These are phyloP conservation scores for Tagetes erecta DNA, from an alignment of 129 eudicot species.

Conservation along the genomic window DNA sequence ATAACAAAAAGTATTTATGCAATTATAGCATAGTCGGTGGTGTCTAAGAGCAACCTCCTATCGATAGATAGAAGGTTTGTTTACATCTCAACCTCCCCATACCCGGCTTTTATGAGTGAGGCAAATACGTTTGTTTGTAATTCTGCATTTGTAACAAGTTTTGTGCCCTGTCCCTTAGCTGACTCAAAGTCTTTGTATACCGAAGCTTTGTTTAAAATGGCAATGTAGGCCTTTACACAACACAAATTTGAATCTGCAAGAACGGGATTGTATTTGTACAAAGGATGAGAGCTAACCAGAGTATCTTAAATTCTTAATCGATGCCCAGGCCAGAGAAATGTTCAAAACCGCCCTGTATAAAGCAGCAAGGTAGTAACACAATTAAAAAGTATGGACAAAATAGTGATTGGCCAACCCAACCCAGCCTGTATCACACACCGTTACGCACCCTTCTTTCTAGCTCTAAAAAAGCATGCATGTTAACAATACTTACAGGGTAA, in stretches of 20 bases:
- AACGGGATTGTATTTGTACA: constrained; percentile 22
- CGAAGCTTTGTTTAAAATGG: neutral
- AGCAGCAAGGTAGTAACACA: constrained; percentile 12
- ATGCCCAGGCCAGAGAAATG: constrained; percentile 81
- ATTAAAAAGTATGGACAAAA: neutral
- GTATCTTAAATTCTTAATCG: constrained; percentile 39
- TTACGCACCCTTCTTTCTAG: neutral
- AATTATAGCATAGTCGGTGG: too few relatives aligned
- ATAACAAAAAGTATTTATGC: too few relatives aligned
- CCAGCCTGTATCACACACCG: neutral
- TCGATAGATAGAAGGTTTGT: too few relatives aligned
- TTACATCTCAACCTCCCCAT: too few relatives aligned
- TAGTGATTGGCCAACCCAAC: neutral
- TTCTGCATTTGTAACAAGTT: neutral
- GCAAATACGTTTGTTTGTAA: too few relatives aligned
- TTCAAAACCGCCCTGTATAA: constrained; percentile 73
- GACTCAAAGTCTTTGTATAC: neutral
- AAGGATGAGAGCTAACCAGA: neutral
- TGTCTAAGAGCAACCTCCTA: too few relatives aligned
- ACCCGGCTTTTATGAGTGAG: too few relatives aligned
- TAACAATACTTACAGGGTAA: constrained; percentile 65
- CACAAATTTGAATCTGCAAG: constrained; percentile 14
- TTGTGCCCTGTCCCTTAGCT: neutral
- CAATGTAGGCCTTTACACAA: constrained; percentile 21
- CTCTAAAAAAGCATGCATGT: neutral